Evolutionary conservation across 371 early-diverging fungal genomes (phyloP), one percentile per base, ranked within the genome.

Genomic region (Haplosporangium sp.): DNA sequence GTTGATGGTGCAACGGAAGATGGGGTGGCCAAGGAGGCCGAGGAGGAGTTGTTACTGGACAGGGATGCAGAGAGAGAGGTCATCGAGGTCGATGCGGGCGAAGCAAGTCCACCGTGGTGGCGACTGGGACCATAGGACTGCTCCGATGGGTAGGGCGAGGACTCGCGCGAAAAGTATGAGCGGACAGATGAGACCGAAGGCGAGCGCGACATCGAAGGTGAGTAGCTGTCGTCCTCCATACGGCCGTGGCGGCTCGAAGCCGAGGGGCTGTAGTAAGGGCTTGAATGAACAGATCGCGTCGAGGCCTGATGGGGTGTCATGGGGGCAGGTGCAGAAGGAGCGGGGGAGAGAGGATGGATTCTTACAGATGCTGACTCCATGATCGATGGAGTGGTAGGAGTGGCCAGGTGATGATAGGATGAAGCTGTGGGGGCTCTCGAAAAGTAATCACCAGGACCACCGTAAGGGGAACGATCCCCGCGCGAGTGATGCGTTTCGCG

Each of bases 401-500:
- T 64, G 20, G 74, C 45, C 54, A 60, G 61, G 40, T 66, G 67
- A 48, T 63, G 55, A 16, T 55, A 47, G 2, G 64, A 64, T 8
- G 67, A 59, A 12, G 61, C 29, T 3, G 60, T 62, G 20, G 69
- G 63, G 23, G 68, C 68, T 29, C 74, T 59, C 37, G 74, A 74
- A 52, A 74, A 74, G 74, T 74, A 74, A 52, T 74, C 74, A 58
- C 52, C 53, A 43, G 73, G 37, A 23, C 62, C 67, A 20, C 62
- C 42, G 60, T 62, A 66, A 38, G 73, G 41, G 10, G 67, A 67
- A 5, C 67, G 67, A 21, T 67, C 62, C 36, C 64, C 59, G 8
- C 56, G 59, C 38, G 60, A 56, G 46, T 67, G 69, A 52, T 45
- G 55, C 38, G 52, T 20, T n/a, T 64, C 63, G 21, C 53, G 63